phyloP scores from a whole-genome alignment of 2,329 filamentous ascomycete species.

The Fusarium goolgardi region DNA sequence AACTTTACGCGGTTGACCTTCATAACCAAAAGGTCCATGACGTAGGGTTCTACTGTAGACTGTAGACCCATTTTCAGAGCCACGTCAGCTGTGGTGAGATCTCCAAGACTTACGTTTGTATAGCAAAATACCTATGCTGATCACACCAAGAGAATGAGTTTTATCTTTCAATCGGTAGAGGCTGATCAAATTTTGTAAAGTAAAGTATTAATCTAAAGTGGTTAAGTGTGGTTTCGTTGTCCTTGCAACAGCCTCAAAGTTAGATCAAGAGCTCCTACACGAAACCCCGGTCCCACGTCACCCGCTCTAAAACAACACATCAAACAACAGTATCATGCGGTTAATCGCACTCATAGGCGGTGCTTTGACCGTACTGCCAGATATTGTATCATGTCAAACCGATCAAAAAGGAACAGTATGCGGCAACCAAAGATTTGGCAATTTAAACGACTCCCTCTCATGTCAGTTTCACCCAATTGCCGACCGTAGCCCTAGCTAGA shows the following conservation, averaged over 20 bases:
- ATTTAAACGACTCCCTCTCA: slow-evolving; percentile 34
- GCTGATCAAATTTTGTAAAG: not conserved
- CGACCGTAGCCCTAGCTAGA: no score
- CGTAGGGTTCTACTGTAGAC: not conserved
- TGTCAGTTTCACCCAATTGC: slow-evolving; percentile 6
- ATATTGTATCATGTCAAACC: not conserved
- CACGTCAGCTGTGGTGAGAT: slow-evolving; percentile 20
- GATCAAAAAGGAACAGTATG: slow-evolving; percentile 12
- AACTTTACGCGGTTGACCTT: not conserved
- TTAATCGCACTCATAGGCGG: not conserved
- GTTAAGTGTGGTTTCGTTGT: slow-evolving; percentile 13
- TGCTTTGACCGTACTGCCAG: not conserved
- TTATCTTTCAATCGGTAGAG: not conserved
- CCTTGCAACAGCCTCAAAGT: slow-evolving; percentile 23
- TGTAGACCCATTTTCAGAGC: not conserved
- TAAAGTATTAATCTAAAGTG: slow-evolving; percentile 2
- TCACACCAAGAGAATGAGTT: not conserved
- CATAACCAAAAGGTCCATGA: slow-evolving; percentile 17
- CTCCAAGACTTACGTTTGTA: not conserved
- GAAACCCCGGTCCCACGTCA: not conserved
- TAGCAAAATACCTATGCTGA: not conserved
- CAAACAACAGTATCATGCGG: slow-evolving; percentile 15
- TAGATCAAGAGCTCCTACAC: not conserved
- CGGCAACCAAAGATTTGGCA: slow-evolving; percentile 23
- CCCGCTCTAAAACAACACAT: not conserved